phyloP scores from a whole-genome alignment of 2,329 filamentous ascomycete species.

The Tricladium varicosporioides region DNA sequence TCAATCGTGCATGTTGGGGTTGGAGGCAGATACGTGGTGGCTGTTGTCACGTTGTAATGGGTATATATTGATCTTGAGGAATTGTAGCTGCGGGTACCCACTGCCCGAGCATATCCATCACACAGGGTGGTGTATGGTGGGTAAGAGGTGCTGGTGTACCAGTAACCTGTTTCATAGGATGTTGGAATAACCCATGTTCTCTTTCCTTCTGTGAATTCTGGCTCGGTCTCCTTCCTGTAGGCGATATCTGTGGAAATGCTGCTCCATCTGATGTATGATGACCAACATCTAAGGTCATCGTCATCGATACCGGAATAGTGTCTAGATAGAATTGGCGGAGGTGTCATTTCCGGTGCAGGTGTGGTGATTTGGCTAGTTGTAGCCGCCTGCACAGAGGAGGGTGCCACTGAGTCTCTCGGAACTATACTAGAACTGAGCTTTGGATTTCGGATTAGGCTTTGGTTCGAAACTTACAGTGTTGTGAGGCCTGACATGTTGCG shows the following conservation, averaged over 20 bases:
- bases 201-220: neutral
- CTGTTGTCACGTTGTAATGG: neutral
- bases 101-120: neutral
- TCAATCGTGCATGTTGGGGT: neutral
- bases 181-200: neutral
- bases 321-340: neutral
- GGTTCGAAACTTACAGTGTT: too few relatives aligned
- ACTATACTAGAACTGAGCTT: too few relatives aligned
- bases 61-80: neutral
- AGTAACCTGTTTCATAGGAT: neutral
- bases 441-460: too few relatives aligned
- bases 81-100: neutral
- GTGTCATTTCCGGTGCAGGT: neutral
- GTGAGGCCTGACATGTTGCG: too few relatives aligned
- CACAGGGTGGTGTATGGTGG: neutral
- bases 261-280: neutral
- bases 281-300: neutral
- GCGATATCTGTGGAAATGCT: neutral
- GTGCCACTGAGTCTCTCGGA: too few relatives aligned
- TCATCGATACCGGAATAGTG: neutral
- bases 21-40: neutral
- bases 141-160: neutral
- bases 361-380: neutral
- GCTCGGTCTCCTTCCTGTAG: neutral
- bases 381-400: neutral